Percentiles rank a stretch among this genome's conserved stretches.
Evolutionary conservation across 495 filamentous ascomycete genomes (phyloP).

Genomic region (Neurospora intermedia): DNA sequence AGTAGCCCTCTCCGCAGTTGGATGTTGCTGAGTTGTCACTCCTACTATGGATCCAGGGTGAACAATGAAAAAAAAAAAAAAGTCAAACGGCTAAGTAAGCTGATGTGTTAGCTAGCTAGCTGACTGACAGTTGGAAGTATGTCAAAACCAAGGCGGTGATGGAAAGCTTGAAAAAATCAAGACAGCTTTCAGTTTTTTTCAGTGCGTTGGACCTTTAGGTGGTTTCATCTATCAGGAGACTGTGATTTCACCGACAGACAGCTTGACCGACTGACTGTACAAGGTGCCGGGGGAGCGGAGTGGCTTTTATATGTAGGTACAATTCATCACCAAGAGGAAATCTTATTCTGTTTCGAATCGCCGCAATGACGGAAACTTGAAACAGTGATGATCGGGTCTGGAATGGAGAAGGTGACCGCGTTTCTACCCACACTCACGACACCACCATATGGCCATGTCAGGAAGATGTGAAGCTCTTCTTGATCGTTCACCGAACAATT

Average conservation of each 20-base stretch:
- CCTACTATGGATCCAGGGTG: background rate
- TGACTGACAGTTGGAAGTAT: background rate
- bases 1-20: background rate
- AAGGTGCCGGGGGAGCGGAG: background rate
- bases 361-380: too few species aligned
- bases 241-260: background rate
- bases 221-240: background rate
- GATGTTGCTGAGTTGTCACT: background rate
- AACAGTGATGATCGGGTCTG: too few species aligned
- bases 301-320: background rate
- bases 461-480: too few species aligned
- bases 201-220: background rate
- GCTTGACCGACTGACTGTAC: background rate
- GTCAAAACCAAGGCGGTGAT: background rate
- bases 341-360: too few species aligned
- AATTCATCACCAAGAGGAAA: background rate
- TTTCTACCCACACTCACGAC: background rate
- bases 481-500: too few species aligned
- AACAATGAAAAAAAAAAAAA: too few species aligned
- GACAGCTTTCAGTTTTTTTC: background rate
- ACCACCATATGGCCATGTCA: background rate
- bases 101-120: background rate
- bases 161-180: background rate
- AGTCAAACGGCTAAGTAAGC: background rate
- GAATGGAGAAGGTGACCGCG: background rate